Conservation (phyloP, 2,329 filamentous ascomycete species). For the Colletotrichum filicis region DNA sequence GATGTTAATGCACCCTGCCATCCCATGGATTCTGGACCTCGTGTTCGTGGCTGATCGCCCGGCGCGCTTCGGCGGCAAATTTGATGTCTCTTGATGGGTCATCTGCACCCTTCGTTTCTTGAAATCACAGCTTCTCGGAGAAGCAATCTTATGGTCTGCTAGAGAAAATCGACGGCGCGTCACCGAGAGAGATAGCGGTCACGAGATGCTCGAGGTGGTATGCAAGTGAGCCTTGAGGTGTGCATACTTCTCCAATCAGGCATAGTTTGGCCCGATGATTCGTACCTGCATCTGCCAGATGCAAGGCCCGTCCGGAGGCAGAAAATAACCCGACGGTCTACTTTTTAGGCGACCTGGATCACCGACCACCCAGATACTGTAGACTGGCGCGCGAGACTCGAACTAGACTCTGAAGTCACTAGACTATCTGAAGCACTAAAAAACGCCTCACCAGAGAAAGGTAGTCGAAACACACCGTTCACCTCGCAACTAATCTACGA, state of each 20-base stretch:
- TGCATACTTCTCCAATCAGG: neutral
- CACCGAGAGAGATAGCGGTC: neutral
- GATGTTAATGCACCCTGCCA: neutral
- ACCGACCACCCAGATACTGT: neutral
- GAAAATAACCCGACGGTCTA: slow-evolving; percentile 1
- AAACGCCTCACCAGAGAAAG: slow-evolving; percentile 5
- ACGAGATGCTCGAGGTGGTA: neutral
- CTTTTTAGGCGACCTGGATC: neutral
- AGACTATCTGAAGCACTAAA: neutral
- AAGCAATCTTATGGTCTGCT: neutral
- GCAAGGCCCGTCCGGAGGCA: neutral
- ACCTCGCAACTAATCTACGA: neutral
- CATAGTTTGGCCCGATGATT: neutral
- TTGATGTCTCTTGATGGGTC: neutral
- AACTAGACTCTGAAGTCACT: neutral
- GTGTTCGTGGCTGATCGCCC: neutral
- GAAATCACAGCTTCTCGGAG: neutral
- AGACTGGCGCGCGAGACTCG: neutral
- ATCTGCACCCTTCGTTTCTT: neutral
- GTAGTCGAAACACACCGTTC: slow-evolving; percentile 2
- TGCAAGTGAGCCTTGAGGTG: neutral
- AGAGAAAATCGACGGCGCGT: neutral
- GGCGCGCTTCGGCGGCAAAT: slow-evolving; percentile 9
- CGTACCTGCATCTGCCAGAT: slow-evolving; percentile 25
- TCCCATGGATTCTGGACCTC: neutral